A percentile compares a stretch with the other conserved stretches of the same genome.
phyloP scores from a whole-genome alignment of 129 eudicot genomes.

The Lonicera japonica region DNA sequence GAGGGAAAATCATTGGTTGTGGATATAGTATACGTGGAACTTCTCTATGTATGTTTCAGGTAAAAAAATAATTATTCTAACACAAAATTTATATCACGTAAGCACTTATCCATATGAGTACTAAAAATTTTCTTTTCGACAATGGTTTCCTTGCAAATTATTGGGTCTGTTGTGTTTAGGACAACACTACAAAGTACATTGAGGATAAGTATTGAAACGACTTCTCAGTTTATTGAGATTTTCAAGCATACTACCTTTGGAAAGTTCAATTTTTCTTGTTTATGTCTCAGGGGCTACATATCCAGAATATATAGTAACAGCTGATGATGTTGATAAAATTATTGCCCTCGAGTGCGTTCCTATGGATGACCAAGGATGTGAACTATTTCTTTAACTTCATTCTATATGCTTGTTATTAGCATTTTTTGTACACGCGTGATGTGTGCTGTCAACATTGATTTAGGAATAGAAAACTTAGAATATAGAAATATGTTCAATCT shows the following conservation, averaged over 20 bases:
- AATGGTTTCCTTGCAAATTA: constrained; percentile 19
- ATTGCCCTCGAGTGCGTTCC: constrained; percentile 98
- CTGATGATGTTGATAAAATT: constrained; percentile 93
- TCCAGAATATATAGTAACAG: constrained; percentile 92
- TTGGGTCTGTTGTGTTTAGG: constrained; percentile 98
- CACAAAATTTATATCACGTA: neutral
- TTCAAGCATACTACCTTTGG: neutral
- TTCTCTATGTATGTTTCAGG: constrained; percentile 95
- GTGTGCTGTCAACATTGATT: no score
- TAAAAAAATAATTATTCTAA: constrained; percentile 16
- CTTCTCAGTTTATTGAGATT: constrained; percentile 4
- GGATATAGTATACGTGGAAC: constrained; percentile 92
- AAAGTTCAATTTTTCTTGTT: neutral
- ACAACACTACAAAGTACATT: constrained; percentile 89
- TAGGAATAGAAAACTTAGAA: no score
- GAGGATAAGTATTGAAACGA: constrained; percentile 51
- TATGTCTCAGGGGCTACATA: constrained; percentile 71
- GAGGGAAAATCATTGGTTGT: constrained; percentile 71
- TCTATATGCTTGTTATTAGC: no score
- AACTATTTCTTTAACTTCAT: constrained; percentile 37
- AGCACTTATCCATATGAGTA: neutral
- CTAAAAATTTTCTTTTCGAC: neutral
- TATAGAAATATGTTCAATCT: no score
- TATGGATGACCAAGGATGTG: constrained; percentile 95
- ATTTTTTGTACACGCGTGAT: no score